Percentiles rank a stretch among this genome's conserved stretches.
Evolutionary conservation across 768 basidiomycete species (phyloP).

Genomic region (Clitopilus hobsonii): DNA sequence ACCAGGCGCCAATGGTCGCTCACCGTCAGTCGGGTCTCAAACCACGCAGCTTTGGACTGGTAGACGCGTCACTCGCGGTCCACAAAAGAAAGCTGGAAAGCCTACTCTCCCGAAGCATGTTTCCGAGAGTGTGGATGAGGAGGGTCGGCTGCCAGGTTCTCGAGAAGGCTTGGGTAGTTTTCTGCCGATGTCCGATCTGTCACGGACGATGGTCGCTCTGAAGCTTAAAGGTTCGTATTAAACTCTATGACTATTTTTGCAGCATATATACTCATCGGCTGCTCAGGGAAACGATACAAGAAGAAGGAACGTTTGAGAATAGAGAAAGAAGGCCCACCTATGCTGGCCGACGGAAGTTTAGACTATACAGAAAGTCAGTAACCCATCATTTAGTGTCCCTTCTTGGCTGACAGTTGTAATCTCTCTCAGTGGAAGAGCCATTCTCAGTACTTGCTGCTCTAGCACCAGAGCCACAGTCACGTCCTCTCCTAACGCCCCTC

Average conservation of each 20-base stretch:
- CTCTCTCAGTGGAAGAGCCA: slow-evolving; percentile 67
- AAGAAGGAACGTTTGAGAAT: slow-evolving; percentile 79
- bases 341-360: slow-evolving; percentile 70
- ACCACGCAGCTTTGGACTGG: slow-evolving; percentile 26
- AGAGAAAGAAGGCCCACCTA: slow-evolving; percentile 72
- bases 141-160: slow-evolving; percentile 71
- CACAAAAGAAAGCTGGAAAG: slow-evolving; percentile 41
- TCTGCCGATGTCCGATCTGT: slow-evolving; percentile 66
- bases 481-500: slow-evolving; percentile 55
- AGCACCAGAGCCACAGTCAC: slow-evolving; percentile 51
- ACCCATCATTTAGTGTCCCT: neutral
- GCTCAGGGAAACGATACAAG: slow-evolving; percentile 65
- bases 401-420: slow-evolving; percentile 5
- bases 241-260: neutral
- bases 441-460: slow-evolving; percentile 63
- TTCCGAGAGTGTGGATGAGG: slow-evolving; percentile 54
- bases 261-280: neutral
- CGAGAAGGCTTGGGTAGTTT: slow-evolving; percentile 74
- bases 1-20: slow-evolving; percentile 31
- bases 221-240: slow-evolving; percentile 62
- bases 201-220: slow-evolving; percentile 65
- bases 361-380: slow-evolving; percentile 66
- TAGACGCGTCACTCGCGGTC: slow-evolving; percentile 45
- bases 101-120: slow-evolving; percentile 18
- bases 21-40: slow-evolving; percentile 41